Conservation (phyloP, 2,329 filamentous ascomycete genomes). For the Zasmidium cellare region DNA sequence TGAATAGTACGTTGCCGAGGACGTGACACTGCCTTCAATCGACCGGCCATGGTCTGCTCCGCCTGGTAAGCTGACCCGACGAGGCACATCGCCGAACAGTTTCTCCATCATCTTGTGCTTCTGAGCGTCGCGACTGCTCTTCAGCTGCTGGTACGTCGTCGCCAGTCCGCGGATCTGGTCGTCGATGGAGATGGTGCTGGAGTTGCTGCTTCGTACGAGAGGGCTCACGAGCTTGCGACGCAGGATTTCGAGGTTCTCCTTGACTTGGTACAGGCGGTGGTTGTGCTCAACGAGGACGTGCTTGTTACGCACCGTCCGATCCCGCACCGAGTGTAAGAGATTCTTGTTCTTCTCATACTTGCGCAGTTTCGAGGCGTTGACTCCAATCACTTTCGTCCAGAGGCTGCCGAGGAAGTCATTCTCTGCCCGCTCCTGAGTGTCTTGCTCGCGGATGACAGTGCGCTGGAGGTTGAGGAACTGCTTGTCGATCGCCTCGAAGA, state of each 20-base stretch:
- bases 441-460: conserved; percentile 79
- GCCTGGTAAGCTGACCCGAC: conserved; percentile 19
- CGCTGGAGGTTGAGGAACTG: conserved; percentile 88
- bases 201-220: conserved; percentile 69
- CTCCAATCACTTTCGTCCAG: conserved; percentile 82
- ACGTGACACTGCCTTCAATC: conserved; percentile 15
- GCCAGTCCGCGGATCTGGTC: conserved; percentile 83
- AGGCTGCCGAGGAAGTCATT: conserved; percentile 78
- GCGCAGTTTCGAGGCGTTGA: conserved; percentile 70
- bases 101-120: conserved; percentile 37
- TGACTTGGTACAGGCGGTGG: conserved; percentile 76
- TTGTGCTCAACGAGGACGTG: conserved; percentile 84
- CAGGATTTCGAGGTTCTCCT: conserved; percentile 82
- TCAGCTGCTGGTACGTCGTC: conserved; percentile 76
- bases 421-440: conserved; percentile 76
- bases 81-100: conserved; percentile 31
- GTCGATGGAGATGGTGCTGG: conserved; percentile 71
- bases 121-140: conserved; percentile 72
- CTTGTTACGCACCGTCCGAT: conserved; percentile 85
- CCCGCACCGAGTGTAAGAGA: conserved; percentile 74
- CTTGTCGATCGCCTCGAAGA: conserved; percentile 89
- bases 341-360: conserved; percentile 91
- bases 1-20: neutral
- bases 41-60: conserved; percentile 11
- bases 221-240: conserved; percentile 81